Conservation (phyloP, 2,329 filamentous ascomycete genomes). For the Aureobasidium leucospermi region DNA sequence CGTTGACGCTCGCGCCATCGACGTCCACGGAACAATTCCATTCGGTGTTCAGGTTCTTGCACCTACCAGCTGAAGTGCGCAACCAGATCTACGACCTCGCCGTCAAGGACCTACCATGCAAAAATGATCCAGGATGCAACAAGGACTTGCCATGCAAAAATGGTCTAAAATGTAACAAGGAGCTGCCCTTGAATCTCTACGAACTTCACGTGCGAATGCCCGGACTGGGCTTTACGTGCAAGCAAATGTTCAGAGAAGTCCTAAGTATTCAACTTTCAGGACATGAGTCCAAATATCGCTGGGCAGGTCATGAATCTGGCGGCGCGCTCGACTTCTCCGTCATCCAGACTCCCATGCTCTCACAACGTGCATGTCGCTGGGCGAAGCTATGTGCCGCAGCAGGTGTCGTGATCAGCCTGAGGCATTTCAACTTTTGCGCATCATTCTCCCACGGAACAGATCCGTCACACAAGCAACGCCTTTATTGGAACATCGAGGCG, state of each 20-base stretch:
- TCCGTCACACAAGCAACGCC: too few relatives aligned
- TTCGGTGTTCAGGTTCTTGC: neutral
- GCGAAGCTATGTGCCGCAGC: neutral
- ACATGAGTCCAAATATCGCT: neutral
- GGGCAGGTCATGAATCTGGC: neutral
- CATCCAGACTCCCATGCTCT: neutral
- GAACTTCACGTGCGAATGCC: neutral
- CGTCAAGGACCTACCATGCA: neutral
- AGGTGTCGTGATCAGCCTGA: neutral
- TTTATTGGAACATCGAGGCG: neutral
- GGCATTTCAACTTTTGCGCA: neutral
- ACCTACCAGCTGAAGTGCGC: neutral
- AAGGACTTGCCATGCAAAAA: neutral
- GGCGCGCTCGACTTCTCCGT: neutral
- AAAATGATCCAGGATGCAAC: too few relatives aligned
- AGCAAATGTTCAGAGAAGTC: neutral
- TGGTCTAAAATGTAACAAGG: too few relatives aligned
- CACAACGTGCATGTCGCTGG: neutral
- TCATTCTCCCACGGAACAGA: neutral
- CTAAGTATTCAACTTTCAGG: neutral
- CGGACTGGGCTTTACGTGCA: neutral
- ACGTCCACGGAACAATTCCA: too few relatives aligned
- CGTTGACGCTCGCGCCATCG: too few relatives aligned
- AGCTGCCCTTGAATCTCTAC: neutral
- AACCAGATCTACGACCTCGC: neutral